Percentiles rank a stretch among this genome's conserved stretches.
Evolutionary conservation across 208 protist species (phyloP).

Genomic region (Phytomonas francai): DNA sequence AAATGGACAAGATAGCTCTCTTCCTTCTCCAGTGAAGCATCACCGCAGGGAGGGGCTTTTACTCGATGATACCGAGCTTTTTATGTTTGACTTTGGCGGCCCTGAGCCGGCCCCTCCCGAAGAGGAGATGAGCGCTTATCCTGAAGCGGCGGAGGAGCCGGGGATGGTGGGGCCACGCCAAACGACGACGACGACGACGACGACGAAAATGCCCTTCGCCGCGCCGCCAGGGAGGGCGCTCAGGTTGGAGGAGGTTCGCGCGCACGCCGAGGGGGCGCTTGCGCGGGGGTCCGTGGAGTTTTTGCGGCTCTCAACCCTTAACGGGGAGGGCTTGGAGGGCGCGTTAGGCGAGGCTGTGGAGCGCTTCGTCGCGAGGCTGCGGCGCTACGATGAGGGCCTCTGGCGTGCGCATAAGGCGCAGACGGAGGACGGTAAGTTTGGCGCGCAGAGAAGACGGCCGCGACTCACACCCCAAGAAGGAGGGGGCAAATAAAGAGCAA

Average conservation of each 20-base stretch:
- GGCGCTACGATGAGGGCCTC: slow-evolving; percentile 54
- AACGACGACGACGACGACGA: slow-evolving; percentile 6
- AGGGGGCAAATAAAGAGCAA: too few relatives aligned
- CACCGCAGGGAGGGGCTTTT: slow-evolving; percentile 43
- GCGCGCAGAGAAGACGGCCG: too few relatives aligned
- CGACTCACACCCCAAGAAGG: too few relatives aligned
- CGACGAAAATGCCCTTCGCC: not conserved
- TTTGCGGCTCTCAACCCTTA: slow-evolving; percentile 10
- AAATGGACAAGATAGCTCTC: too few relatives aligned
- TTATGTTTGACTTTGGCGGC: slow-evolving; percentile 77
- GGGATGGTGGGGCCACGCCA: slow-evolving; percentile 9
- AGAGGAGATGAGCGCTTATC: too few relatives aligned
- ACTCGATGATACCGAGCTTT: slow-evolving; percentile 61
- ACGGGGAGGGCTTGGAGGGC: slow-evolving; percentile 2
- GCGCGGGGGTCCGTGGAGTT: slow-evolving; percentile 11
- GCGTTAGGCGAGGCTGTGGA: slow-evolving; percentile 30
- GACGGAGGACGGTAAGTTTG: too few relatives aligned
- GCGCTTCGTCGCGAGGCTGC: slow-evolving; percentile 45
- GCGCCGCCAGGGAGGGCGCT: slow-evolving; percentile 9
- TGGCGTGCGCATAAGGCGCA: slow-evolving; percentile 29
- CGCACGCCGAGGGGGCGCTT: slow-evolving; percentile 14
- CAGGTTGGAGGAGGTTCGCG: slow-evolving; percentile 19
- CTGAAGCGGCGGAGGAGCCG: slow-evolving; percentile 9
- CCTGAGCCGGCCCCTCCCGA: slow-evolving; percentile 12
- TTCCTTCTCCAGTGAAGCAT: not conserved